Conservation (phyloP, 1,284 basidiomycete species). For the Pisolithus thermaeus region DNA sequence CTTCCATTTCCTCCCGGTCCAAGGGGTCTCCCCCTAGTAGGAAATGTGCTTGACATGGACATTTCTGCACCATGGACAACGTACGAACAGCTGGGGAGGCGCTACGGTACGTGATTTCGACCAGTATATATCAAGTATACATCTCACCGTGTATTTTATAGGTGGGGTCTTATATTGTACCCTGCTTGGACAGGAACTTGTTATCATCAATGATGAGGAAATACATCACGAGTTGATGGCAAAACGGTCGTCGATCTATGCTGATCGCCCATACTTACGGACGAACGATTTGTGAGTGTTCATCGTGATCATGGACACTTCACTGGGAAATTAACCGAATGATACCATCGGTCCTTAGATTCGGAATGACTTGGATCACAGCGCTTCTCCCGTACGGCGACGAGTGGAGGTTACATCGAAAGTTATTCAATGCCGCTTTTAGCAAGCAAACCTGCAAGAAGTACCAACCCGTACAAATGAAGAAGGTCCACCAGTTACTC, state of each 20-base stretch:
- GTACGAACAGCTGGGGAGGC: constrained; percentile 19
- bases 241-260: constrained; percentile 25
- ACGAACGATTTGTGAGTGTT: constrained; percentile 19
- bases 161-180: constrained; percentile 24
- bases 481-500: constrained; percentile 19
- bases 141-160: constrained; percentile 5
- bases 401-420: constrained; percentile 25
- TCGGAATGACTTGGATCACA: constrained; percentile 27
- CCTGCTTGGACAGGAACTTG: constrained; percentile 21
- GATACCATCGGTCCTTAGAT: too few species aligned
- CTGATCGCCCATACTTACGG: constrained; percentile 21
- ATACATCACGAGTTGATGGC: constrained; percentile 26
- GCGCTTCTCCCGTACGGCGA: constrained; percentile 27
- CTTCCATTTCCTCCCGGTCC: constrained; percentile 22
- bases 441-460: constrained; percentile 13
- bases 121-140: too few species aligned
- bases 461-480: constrained; percentile 18
- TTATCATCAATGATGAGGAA: constrained; percentile 23
- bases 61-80: constrained; percentile 21
- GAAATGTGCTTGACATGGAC: constrained; percentile 17
- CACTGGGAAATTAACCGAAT: too few species aligned
- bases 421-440: constrained; percentile 26
- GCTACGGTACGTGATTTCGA: neutral
- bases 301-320: too few species aligned
- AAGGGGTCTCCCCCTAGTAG: constrained; percentile 19